Evolutionary conservation across 371 early-diverging fungal genomes (phyloP).

Genomic region (Capniomyces stellatus): DNA sequence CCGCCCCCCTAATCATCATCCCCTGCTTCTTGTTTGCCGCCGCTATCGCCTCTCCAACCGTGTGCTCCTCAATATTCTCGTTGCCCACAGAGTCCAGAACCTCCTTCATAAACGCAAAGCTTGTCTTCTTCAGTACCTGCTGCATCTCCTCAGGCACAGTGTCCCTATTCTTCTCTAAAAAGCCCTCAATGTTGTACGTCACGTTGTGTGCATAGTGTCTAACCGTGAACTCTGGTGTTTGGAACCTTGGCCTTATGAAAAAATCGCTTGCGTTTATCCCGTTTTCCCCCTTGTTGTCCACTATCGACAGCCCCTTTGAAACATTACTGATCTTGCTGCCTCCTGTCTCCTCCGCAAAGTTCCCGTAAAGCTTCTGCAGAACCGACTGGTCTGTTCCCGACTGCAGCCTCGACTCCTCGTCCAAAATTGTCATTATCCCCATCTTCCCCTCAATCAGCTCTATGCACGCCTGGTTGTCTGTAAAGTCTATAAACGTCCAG

Average conservation of each 20-base stretch:
- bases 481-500: constrained; percentile 86
- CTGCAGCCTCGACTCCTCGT: constrained; percentile 88
- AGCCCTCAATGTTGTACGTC: constrained; percentile 79
- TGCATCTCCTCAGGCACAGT: constrained; percentile 43
- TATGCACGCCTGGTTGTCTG: constrained; percentile 98
- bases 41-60: not conserved
- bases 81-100: not conserved
- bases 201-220: constrained; percentile 87
- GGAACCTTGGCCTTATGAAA: constrained; percentile 82
- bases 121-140: not conserved
- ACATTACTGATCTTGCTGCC: no score
- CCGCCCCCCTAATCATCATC: no score
- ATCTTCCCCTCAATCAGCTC: constrained; percentile 92
- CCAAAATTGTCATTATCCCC: constrained; percentile 89
- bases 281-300: not conserved
- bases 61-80: not conserved
- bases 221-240: constrained; percentile 58
- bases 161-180: constrained; percentile 98
- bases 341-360: constrained; percentile 28
- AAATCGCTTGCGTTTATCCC: constrained; percentile 31
- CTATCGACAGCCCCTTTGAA: no score
- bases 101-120: not conserved
- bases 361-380: constrained; percentile 64
- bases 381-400: constrained; percentile 69
- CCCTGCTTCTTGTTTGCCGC: constrained; percentile 6